Evolutionary conservation across 352 stramenopile species (phyloP).

Genomic region (Phytophthora multivora): DNA sequence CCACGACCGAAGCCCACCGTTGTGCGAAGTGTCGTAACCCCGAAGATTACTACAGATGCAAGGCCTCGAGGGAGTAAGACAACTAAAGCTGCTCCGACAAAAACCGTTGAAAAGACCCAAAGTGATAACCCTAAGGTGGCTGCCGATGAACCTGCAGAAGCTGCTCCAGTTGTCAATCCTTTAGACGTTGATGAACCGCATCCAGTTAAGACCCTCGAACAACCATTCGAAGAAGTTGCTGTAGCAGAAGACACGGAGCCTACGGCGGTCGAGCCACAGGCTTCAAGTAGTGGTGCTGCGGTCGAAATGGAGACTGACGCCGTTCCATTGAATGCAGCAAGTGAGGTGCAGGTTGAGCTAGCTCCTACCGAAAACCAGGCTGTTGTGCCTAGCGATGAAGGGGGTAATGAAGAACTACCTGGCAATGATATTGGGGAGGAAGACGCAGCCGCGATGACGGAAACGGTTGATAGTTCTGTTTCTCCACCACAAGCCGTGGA

Average conservation of each 20-base stretch:
- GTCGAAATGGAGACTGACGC: background rate
- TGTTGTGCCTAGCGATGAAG: background rate
- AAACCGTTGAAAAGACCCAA: conserved; percentile 2
- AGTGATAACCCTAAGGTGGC: too few species aligned
- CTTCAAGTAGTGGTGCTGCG: background rate
- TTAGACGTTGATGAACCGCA: background rate
- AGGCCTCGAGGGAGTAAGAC: conserved; percentile 21
- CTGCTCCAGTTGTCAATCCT: background rate
- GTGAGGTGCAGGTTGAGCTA: background rate
- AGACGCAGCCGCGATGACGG: background rate
- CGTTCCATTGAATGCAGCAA: background rate
- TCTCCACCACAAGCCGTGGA: background rate
- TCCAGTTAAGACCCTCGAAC: background rate
- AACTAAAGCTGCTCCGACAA: conserved; percentile 4
- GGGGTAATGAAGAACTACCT: background rate
- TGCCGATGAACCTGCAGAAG: conserved; percentile 1
- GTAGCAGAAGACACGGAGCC: background rate
- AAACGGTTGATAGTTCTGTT: background rate
- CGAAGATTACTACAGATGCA: conserved; percentile 6
- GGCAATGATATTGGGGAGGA: background rate
- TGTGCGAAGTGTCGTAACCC: conserved; percentile 4
- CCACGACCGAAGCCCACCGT: conserved; percentile 19
- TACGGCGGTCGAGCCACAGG: conserved; percentile 1
- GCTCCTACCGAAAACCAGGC: background rate
- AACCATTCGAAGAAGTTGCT: background rate